These are phyloP conservation scores for Claviceps sp. DNA, from an alignment of 2,329 filamentous ascomycete species.

Conservation along the genomic window DNA sequence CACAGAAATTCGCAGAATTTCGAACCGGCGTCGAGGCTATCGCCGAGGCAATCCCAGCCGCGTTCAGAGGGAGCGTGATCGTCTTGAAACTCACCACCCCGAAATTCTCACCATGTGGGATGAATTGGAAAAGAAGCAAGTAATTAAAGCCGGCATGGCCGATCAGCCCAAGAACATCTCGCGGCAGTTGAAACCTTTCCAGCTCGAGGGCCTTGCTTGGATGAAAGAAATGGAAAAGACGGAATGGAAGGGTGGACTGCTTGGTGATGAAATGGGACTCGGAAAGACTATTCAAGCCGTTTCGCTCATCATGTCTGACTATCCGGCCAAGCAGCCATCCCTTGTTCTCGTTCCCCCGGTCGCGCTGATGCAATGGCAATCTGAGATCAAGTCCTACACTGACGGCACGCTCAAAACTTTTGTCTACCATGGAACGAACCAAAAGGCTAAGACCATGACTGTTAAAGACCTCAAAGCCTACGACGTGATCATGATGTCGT, in stretches of 20 bases:
- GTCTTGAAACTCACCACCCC: constrained; percentile 66
- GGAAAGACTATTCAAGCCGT: constrained; percentile 98
- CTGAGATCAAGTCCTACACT: constrained; percentile 69
- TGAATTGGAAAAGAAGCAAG: constrained; percentile 52
- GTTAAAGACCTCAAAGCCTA: constrained; percentile 65
- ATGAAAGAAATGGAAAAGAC: constrained; percentile 83
- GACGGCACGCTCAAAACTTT: constrained; percentile 82
- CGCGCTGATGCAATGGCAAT: constrained; percentile 89
- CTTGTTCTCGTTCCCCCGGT: constrained; percentile 87
- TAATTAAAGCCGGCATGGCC: constrained; percentile 41
- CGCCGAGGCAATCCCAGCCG: constrained; percentile 15
- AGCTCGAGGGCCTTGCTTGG: constrained; percentile 88
- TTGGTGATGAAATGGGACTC: constrained; percentile 97
- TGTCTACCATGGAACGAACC: constrained; percentile 77
- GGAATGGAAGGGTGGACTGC: constrained; percentile 73
- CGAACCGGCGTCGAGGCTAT: constrained; percentile 21
- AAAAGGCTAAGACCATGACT: constrained; percentile 65
- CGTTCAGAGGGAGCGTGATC: constrained; percentile 39
- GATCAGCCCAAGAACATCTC: constrained; percentile 55
- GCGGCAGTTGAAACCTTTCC: constrained; percentile 80
- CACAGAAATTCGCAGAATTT: constrained; percentile 9
- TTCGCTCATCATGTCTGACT: constrained; percentile 96
- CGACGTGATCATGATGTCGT: constrained; percentile 95
- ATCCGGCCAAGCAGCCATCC: constrained; percentile 67
- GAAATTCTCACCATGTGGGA: constrained; percentile 75